phyloP scores from a whole-genome alignment of 2,329 filamentous ascomycete genomes.

The Sphaceloma murrayae region DNA sequence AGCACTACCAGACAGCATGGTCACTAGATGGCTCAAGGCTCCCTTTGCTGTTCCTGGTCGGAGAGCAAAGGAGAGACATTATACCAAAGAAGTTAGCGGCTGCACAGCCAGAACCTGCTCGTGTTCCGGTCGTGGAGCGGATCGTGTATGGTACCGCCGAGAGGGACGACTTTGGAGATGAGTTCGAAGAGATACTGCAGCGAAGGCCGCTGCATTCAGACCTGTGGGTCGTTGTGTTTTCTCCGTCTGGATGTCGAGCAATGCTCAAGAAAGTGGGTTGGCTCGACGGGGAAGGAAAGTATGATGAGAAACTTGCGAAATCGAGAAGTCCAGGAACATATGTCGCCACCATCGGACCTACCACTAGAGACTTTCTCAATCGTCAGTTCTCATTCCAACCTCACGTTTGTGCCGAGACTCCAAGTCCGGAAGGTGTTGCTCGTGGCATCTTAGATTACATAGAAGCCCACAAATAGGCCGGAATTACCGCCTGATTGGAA shows the following conservation, averaged over 20 bases:
- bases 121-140: constrained; percentile 64
- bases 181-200: constrained; percentile 43
- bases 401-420: constrained; percentile 71
- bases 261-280: constrained; percentile 47
- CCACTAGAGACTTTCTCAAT: constrained; percentile 66
- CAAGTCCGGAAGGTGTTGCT: constrained; percentile 70
- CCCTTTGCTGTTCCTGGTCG: constrained; percentile 75
- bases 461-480: background rate
- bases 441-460: constrained; percentile 47
- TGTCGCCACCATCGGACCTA: constrained; percentile 86
- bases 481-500: background rate
- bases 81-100: constrained; percentile 73
- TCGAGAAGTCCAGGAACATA: constrained; percentile 38
- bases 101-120: constrained; percentile 33
- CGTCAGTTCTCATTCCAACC: constrained; percentile 57
- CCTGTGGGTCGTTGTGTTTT: constrained; percentile 67
- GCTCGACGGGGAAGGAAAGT: constrained; percentile 34
- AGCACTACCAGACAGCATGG: constrained; percentile 53
- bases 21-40: constrained; percentile 38
- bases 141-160: constrained; percentile 81
- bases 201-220: constrained; percentile 4
- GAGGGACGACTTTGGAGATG: constrained; percentile 63
- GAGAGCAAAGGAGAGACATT: constrained; percentile 79
- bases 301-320: constrained; percentile 21
- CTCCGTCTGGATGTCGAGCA: constrained; percentile 51